Base-by-base conservation (phyloP, 2,329 filamentous ascomycete species). In the Chaetomium sp. region DNA sequence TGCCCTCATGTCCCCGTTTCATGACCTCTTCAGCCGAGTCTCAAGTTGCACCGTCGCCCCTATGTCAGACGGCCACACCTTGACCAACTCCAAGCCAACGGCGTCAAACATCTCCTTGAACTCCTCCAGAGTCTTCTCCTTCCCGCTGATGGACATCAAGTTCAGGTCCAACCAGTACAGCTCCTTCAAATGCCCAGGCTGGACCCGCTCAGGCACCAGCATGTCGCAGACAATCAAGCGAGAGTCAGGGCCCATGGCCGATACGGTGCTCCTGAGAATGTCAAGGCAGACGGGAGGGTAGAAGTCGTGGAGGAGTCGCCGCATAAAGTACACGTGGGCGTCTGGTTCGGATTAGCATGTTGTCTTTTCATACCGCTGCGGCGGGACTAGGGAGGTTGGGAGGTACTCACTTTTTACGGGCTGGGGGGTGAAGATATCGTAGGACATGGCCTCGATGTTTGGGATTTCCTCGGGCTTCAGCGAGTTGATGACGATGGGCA, bases 181-280 rank as follows among this genome's bases (percentile, higher is more conserved):
- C 19, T 66, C 64, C 52, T 58, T 59, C 32, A 64, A 58, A 14
- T 62, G 63, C 9, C 62, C 61, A 9, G 62, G 59, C 6, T 66
- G 59, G 1, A 68, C 68, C 49, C 56, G 62, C 9, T 69, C 67
- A 0, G 70, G 70, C 14, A 71, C 59, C 8, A 72, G 46, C 58
- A 69, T 67, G 45, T 72, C 69, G 51, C 68, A 70, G 27, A 72
- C 60, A 11, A 72, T 61, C 2, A 70, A 60, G 1, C 68, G 66
- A 2, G 69, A 69, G 44, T 67, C 66, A 0, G 66, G 66, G 0
- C 65, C 68, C 68, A 69, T 69, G 4, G 66, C 64, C 2, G 59
- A 62, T 6, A 62, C 67, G 0, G 65, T 67, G 55, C 67, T 68
- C 14, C 60, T 66, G 36, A 69, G 60, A 19, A 70, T 68, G 14